A percentile compares a stretch with the other conserved stretches of the same genome.
phyloP scores from a whole-genome alignment of 2,329 filamentous ascomycete species.

The Phoma sp. region DNA sequence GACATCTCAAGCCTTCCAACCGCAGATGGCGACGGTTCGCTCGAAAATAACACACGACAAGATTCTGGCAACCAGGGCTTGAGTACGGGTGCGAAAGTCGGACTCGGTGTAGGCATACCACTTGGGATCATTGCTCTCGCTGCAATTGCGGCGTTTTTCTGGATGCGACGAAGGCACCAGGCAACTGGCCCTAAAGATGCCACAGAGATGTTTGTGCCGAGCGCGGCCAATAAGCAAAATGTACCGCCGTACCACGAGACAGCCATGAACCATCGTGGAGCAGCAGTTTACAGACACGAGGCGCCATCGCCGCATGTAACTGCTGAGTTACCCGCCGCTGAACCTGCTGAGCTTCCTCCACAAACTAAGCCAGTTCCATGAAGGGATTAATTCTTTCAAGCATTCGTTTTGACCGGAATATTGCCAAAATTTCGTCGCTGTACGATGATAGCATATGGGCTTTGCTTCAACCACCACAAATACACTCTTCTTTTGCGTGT shows the following conservation, averaged over 20 bases:
- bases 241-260: constrained; percentile 3
- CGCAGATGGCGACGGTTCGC: no score
- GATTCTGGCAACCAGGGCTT: background rate
- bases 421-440: no score
- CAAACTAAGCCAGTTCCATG: no score
- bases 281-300: constrained; percentile 1
- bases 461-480: no score
- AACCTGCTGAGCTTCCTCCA: background rate
- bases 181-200: background rate
- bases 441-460: no score
- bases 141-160: constrained; percentile 13
- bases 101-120: constrained; percentile 14
- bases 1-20: background rate
- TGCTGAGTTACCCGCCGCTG: constrained; percentile 1
- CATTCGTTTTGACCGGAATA: no score
- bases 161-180: background rate
- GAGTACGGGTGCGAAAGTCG: constrained; percentile 14
- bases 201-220: background rate
- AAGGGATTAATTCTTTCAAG: no score
- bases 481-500: no score
- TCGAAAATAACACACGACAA: background rate
- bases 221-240: background rate
- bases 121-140: constrained; percentile 13
- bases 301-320: background rate
- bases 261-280: background rate